Percentiles rank a stretch among this genome's conserved stretches.
Conservation (phyloP, 257 asterid species). For the Solanum sejunctum region DNA sequence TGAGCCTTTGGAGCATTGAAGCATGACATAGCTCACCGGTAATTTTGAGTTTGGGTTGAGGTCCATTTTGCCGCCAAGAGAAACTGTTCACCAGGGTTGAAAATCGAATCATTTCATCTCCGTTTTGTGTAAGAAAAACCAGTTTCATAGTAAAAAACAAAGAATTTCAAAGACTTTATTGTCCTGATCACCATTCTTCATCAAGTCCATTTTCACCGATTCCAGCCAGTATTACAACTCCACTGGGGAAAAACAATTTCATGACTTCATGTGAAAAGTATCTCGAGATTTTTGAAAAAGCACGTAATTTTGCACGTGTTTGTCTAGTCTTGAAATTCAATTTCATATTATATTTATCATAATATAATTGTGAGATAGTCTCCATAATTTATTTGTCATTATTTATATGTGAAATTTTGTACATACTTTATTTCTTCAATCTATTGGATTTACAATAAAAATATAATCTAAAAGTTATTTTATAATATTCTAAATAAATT, state of each 20-base stretch:
- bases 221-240: neutral
- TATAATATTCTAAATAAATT: too few species aligned
- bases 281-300: too few species aligned
- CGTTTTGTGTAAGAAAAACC: neutral
- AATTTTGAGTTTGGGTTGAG: neutral
- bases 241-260: neutral
- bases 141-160: neutral
- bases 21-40: conserved; percentile 6
- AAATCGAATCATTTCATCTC: conserved; percentile 11
- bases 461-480: too few species aligned
- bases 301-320: too few species aligned
- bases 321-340: too few species aligned
- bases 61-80: conserved; percentile 17
- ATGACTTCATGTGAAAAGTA: too few species aligned
- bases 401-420: too few species aligned
- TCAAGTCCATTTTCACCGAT: neutral
- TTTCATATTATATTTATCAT: too few species aligned
- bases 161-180: neutral
- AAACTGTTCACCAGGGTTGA: conserved; percentile 4
- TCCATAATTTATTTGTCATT: too few species aligned
- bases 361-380: too few species aligned
- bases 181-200: neutral
- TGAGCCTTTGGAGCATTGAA: conserved; percentile 21
- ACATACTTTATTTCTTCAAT: too few species aligned
- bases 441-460: too few species aligned